Percentiles rank a stretch among this genome's conserved stretches.
Evolutionary conservation across 192 early-diverging fungal genomes (phyloP).

Genomic region (Entophlyctis luteolus): DNA sequence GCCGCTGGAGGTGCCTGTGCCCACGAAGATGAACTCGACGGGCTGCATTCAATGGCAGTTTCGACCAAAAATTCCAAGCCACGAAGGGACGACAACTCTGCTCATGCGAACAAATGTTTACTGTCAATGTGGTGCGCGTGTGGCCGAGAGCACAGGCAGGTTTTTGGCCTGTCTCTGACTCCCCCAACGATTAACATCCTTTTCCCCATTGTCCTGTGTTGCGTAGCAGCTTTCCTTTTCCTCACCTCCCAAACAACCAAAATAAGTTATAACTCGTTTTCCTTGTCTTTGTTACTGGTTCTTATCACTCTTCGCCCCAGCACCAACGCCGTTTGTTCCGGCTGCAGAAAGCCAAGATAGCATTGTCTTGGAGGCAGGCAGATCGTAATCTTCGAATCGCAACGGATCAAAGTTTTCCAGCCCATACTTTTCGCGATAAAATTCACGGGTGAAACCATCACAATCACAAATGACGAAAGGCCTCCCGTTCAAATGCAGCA

Average conservation of each 20-base stretch:
- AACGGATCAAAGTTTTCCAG: slow-evolving; percentile 51
- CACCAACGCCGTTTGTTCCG: no score
- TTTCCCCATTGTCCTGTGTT: neutral
- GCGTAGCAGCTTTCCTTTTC: neutral
- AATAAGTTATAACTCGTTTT: no score
- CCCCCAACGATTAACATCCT: neutral
- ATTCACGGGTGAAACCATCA: slow-evolving; percentile 58
- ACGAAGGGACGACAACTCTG: neutral
- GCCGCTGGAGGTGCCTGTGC: slow-evolving; percentile 69
- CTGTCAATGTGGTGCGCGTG: no score
- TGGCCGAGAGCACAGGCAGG: no score
- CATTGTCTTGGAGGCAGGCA: no score
- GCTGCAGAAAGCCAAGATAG: no score
- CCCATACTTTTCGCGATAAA: slow-evolving; percentile 52
- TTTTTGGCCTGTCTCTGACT: no score
- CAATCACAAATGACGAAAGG: slow-evolving; percentile 61
- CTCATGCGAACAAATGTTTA: no score
- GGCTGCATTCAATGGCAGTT: neutral
- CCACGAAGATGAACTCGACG: slow-evolving; percentile 74
- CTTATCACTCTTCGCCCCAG: no score
- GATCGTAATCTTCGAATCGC: slow-evolving; percentile 41
- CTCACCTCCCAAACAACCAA: no score
- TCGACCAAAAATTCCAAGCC: neutral
- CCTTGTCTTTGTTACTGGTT: no score
- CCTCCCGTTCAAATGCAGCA: slow-evolving; percentile 55